phyloP scores from a whole-genome alignment of 2,329 filamentous ascomycete species.

The Neurospora sp. region DNA sequence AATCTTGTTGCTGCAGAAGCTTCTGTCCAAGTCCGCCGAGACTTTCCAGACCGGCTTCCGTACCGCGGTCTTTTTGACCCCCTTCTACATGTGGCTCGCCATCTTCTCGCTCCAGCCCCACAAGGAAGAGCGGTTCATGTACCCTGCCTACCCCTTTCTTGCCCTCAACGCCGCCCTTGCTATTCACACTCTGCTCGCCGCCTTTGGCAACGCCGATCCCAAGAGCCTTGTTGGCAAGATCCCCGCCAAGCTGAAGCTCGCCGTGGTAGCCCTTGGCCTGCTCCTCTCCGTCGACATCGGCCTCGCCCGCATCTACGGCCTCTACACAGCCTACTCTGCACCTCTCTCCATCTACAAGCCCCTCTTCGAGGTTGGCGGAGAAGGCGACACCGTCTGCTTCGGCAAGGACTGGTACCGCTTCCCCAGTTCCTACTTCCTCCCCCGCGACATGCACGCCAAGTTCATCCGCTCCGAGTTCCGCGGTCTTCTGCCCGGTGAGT shows the following conservation, averaged over 20 bases:
- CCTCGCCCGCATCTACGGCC: constrained; percentile 62
- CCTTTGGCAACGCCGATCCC: constrained; percentile 61
- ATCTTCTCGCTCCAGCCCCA: constrained; percentile 92
- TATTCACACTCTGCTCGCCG: constrained; percentile 68
- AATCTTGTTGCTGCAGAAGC: constrained; percentile 63
- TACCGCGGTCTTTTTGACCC: constrained; percentile 66
- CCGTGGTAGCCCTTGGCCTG: constrained; percentile 49
- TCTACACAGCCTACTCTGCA: constrained; percentile 74
- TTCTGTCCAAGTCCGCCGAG: constrained; percentile 45
- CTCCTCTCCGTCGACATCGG: constrained; percentile 57
- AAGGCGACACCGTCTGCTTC: constrained; percentile 69
- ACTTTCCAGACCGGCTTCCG: constrained; percentile 59
- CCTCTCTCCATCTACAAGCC: constrained; percentile 63
- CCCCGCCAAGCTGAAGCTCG: constrained; percentile 64
- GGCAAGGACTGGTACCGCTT: constrained; percentile 99
- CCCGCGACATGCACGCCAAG: constrained; percentile 71
- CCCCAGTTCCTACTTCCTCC: constrained; percentile 85
- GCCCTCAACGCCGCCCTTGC: constrained; percentile 81
- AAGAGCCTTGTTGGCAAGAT: constrained; percentile 60
- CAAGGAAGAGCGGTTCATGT: constrained; percentile 99
- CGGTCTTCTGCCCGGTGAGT: constrained; percentile 83
- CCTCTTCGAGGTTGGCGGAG: constrained; percentile 45
- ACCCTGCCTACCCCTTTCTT: constrained; percentile 85
- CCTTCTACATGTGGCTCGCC: constrained; percentile 88
- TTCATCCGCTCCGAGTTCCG: constrained; percentile 87